Evolutionary conservation across 1,284 basidiomycete genomes (phyloP), one percentile per base, ranked within the genome.

Genomic region (Austropuccinia psidii): DNA sequence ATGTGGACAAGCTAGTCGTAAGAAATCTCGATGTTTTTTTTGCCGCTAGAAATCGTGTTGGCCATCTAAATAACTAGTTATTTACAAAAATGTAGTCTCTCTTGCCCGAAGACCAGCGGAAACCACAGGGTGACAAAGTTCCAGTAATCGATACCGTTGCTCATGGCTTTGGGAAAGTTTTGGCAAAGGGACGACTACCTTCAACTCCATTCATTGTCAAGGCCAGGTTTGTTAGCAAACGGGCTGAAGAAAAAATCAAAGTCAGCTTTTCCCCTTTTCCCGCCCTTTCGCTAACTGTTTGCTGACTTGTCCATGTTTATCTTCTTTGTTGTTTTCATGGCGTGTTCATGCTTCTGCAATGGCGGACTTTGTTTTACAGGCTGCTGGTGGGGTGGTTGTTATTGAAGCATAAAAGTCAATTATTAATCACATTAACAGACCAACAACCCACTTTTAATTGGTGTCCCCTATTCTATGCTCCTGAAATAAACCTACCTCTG

Each of bases 121-220:
- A 86, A 79, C 68, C 72, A 39, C 81, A 83, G 77, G 89, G 87
- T 49, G 86, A 90, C 74, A 83, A 93, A 77, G 93, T 94, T 41
- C 93, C 93, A 65, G 91, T 96, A 54, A 90, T 96, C 78, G 92
- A 96, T 84, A 90, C 87, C 58, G 86, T 92, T 79, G 85, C 84
- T 77, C 87, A 88, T 80, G 92, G 93, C 74, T 93, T 92, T 82
- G 90, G 87, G 80, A 97, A 97, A 85, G 89, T 97, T 77, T 83
- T 93, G 83, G 91, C 90, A 79, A 93, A 90, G 79, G 91, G 91
- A 84, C 81, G 84, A 65, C 81, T 84, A 68, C 80, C 82, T 75
- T 81, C 81, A 65, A 79, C 89, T 75, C 93, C 93, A 47, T 90
- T 92, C 85, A 96, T 97, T 80, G 90, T 96, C 80, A 96, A 96